Evolutionary conservation across 2,329 filamentous ascomycete genomes (phyloP), one percentile per base, ranked within the genome.

Genomic region (Metarhizium anisopliae): DNA sequence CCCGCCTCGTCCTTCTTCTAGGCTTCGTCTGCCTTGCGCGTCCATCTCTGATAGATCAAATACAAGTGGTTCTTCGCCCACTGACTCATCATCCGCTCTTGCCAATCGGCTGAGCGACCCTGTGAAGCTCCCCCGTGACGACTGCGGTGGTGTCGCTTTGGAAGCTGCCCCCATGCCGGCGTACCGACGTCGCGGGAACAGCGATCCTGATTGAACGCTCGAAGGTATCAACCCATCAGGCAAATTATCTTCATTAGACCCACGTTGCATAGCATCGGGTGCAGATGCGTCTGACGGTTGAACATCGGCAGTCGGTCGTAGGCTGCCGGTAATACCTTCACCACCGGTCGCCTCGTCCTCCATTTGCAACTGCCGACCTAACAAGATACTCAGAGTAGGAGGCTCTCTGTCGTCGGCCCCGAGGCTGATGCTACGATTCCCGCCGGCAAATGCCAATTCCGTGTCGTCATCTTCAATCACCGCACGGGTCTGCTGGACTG

Each of bases 21-120:
- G 67, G 61, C 81, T 85, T 59, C 80, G 76, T 59, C 82, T 74
- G 49, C 78, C 77, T 55, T 78, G 77, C 18, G 79, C 74, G 61
- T 84, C 83, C 65, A 89, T 80, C 67, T 90, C 86, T 40, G 84
- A 87, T 76, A 90, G 83, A 59, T 86, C 84, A 68, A 90, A 90
- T 10, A 90, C 75, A 10, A 90, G 68, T 0, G 84, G 84, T 63
- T 90, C 86, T 55, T 88, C 86, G 58, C 87, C 84, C 29, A 75
- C 70, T 6, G 81, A 80, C 53, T 76, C 74, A 49, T 75, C 72
- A 29, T 77, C 74, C n/a, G 67, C 72, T 4, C 73, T 71, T 4
- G 63, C 65, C 18, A 72, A 63, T n/a, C 73, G 66, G 32, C 67
- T 67, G 11, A 66, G 67, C 2, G 72, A 74, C 29, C 74, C 73